Conservation (phyloP, 768 basidiomycete genomes). For the Naganishia friedmannii region DNA sequence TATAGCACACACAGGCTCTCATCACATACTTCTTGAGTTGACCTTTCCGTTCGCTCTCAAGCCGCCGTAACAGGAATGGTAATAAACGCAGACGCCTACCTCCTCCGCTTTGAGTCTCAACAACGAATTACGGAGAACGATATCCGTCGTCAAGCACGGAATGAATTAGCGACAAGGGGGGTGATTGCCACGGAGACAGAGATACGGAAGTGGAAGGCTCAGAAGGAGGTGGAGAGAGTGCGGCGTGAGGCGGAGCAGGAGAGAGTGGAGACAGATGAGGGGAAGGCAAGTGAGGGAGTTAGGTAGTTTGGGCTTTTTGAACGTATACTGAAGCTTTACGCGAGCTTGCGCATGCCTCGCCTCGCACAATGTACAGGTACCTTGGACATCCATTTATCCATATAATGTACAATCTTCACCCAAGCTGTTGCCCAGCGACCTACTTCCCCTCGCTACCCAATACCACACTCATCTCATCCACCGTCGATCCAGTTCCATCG, state of each 20-base stretch:
- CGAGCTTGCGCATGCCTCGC: not conserved
- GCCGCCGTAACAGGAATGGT: constrained; percentile 68
- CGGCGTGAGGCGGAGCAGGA: constrained; percentile 1
- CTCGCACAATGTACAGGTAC: not conserved
- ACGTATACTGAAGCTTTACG: constrained; percentile 30
- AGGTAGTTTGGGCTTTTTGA: not conserved
- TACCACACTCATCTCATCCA: constrained; percentile 30
- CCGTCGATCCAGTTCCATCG: constrained; percentile 23
- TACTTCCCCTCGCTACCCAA: constrained; percentile 27
- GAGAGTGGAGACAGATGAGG: not conserved
- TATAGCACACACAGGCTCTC: too few relatives aligned
- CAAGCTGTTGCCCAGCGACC: not conserved
- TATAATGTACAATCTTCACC: constrained; percentile 4
- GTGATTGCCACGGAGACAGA: constrained; percentile 77
- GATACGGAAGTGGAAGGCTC: constrained; percentile 73
- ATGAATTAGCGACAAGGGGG: constrained; percentile 71
- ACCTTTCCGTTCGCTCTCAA: too few relatives aligned
- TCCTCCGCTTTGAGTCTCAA: constrained; percentile 66
- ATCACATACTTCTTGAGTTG: too few relatives aligned
- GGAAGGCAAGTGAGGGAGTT: not conserved
- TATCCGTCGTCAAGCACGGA: constrained; percentile 68
- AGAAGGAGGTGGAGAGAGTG: constrained; percentile 47
- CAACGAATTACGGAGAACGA: constrained; percentile 67
- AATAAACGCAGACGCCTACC: constrained; percentile 71
- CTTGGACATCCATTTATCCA: not conserved